phyloP scores from a whole-genome alignment of 768 basidiomycete species.

The Hemileccinum rubropunctum region DNA sequence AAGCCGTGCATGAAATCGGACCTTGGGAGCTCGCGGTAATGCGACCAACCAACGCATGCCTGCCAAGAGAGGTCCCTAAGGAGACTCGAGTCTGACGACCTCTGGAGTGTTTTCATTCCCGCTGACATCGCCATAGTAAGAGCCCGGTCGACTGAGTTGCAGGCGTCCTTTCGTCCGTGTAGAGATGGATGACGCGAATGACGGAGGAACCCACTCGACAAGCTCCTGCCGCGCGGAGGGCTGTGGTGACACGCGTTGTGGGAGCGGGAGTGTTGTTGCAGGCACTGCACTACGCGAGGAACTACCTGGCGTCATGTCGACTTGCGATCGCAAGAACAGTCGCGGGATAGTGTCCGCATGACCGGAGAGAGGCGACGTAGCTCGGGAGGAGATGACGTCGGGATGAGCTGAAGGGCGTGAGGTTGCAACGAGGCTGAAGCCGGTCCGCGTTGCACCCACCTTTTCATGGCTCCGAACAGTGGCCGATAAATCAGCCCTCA shows the following conservation, averaged over 20 bases:
- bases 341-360: constrained; percentile 20
- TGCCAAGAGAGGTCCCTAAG: constrained; percentile 10
- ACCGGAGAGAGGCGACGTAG: constrained; percentile 16
- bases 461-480: constrained; percentile 27
- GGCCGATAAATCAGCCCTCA: constrained; percentile 30
- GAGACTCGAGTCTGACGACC: constrained; percentile 6
- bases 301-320: constrained; percentile 12
- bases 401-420: constrained; percentile 21
- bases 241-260: constrained; percentile 29
- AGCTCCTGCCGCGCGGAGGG: constrained; percentile 28
- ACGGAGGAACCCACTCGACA: constrained; percentile 22
- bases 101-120: constrained; percentile 29
- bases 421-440: constrained; percentile 32
- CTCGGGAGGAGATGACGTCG: constrained; percentile 26
- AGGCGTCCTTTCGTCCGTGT: constrained; percentile 14
- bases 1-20: constrained; percentile 10
- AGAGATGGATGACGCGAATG: constrained; percentile 17
- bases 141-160: constrained; percentile 18
- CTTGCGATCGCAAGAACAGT: constrained; percentile 19
- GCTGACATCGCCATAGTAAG: constrained; percentile 26
- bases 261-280: constrained; percentile 11
- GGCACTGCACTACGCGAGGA: constrained; percentile 14
- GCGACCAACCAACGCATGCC: constrained; percentile 1
- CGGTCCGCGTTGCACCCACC: constrained; percentile 23
- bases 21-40: constrained; percentile 5